These are phyloP conservation scores for Leccinum fuscescens DNA, from an alignment of 1,284 basidiomycete species.

Conservation along the genomic window DNA sequence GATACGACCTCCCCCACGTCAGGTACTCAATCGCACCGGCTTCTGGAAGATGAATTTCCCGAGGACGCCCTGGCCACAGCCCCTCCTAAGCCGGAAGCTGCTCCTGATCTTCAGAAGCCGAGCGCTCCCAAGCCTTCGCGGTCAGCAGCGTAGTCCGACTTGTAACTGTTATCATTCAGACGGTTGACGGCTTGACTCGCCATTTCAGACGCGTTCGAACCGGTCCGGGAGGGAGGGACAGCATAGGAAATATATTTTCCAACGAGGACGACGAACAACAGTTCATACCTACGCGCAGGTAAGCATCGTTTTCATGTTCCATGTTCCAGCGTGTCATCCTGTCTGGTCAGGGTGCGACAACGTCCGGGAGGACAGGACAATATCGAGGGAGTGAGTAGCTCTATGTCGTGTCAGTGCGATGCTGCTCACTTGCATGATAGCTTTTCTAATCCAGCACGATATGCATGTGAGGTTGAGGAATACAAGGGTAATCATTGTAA, in stretches of 20 bases:
- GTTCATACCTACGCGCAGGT: constrained; percentile 70
- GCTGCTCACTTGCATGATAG: constrained; percentile 14
- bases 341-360: constrained; percentile 48
- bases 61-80: constrained; percentile 33
- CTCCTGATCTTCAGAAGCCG: neutral
- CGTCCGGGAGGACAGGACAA: constrained; percentile 63
- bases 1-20: constrained; percentile 4
- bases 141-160: constrained; percentile 28
- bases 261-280: constrained; percentile 39
- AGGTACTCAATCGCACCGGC: constrained; percentile 1
- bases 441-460: constrained; percentile 22
- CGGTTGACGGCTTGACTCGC: neutral
- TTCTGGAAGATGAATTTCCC: constrained; percentile 27
- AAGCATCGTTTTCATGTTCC: constrained; percentile 9
- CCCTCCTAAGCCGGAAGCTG: constrained; percentile 6
- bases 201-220: constrained; percentile 50
- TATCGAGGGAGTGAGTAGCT: constrained; percentile 49
- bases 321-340: neutral
- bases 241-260: constrained; percentile 50
- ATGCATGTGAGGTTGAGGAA: neutral
- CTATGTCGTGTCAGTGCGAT: neutral
- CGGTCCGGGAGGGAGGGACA: constrained; percentile 49
- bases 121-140: constrained; percentile 46
- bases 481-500: neutral
- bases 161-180: neutral